Conservation (phyloP, 768 basidiomycete species). For the Termitomyces sp. region DNA sequence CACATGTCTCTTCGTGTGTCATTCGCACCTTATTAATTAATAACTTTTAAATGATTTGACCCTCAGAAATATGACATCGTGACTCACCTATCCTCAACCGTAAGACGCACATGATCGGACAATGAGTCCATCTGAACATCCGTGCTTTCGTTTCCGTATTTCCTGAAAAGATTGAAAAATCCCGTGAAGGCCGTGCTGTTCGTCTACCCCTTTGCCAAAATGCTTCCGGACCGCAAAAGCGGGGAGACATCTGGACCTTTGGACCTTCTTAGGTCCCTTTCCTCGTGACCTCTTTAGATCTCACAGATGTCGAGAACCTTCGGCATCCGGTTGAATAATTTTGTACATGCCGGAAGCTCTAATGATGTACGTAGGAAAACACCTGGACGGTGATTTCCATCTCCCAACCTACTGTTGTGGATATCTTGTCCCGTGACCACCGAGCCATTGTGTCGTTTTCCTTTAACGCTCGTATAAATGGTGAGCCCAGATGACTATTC, state of each 20-base stretch:
- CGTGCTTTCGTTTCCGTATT: slow-evolving; percentile 4
- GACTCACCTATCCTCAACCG: background rate
- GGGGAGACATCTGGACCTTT: background rate
- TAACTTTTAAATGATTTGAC: background rate
- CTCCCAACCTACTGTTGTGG: slow-evolving; percentile 13
- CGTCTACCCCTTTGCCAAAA: slow-evolving; percentile 12
- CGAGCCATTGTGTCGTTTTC: slow-evolving; percentile 15
- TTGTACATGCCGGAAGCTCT: slow-evolving; percentile 16
- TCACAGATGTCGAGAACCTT: slow-evolving; percentile 11
- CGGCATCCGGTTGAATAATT: slow-evolving; percentile 12
- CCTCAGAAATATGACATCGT: background rate
- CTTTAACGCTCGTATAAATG: slow-evolving; percentile 18
- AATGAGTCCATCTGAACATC: slow-evolving; percentile 1
- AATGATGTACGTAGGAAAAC: slow-evolving; percentile 9
- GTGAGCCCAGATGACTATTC: slow-evolving; percentile 15
- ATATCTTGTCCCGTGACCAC: slow-evolving; percentile 28
- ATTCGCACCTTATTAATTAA: background rate
- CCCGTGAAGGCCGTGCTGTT: slow-evolving; percentile 25
- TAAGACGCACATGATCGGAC: background rate
- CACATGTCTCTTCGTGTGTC: background rate
- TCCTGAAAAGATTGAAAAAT: slow-evolving; percentile 18
- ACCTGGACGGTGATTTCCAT: slow-evolving; percentile 12
- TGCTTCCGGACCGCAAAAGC: slow-evolving; percentile 14
- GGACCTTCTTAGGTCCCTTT: slow-evolving; percentile 1
- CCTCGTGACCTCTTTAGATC: slow-evolving; percentile 17